Conservation (phyloP, 2,329 filamentous ascomycete species). For the Trematosphaeria pertusa region DNA sequence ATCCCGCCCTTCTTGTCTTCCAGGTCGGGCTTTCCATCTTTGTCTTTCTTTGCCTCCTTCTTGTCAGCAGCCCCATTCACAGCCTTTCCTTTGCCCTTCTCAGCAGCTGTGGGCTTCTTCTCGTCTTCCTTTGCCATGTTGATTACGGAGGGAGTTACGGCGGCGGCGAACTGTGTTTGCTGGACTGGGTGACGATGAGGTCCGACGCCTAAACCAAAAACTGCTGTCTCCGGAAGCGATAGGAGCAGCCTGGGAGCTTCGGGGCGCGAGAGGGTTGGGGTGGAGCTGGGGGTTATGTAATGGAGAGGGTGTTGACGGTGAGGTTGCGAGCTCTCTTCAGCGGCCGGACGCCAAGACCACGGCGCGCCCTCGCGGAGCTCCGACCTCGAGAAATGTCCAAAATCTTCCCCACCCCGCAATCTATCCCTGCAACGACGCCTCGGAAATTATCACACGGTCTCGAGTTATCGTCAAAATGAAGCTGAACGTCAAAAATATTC, state of each 20-base stretch:
- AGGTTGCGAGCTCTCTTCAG: conserved; percentile 39
- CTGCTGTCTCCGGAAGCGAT: conserved; percentile 5
- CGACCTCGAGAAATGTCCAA: conserved; percentile 34
- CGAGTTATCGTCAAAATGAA: conserved; percentile 69
- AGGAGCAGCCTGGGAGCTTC: conserved; percentile 13
- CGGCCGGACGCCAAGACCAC: too few relatives aligned
- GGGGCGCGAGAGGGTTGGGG: conserved; percentile 19
- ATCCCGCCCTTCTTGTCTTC: conserved; percentile 79
- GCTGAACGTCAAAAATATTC: conserved; percentile 90
- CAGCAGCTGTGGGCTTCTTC: conserved; percentile 77
- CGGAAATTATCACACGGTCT: conserved; percentile 3
- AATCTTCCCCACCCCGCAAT: conserved; percentile 20
- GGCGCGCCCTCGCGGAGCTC: too few relatives aligned
- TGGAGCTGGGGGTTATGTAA: conserved; percentile 21
- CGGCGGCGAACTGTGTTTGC: conserved; percentile 40
- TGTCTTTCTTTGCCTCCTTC: conserved; percentile 66
- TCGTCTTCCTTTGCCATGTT: conserved; percentile 94
- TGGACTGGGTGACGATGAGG: conserved; percentile 18
- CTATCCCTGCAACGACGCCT: conserved; percentile 15
- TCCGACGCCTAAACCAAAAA: conserved; percentile 7
- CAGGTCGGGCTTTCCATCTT: conserved; percentile 73
- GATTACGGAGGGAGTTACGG: conserved; percentile 46
- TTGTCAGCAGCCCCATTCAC: conserved; percentile 69
- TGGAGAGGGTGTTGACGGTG: conserved; percentile 35
- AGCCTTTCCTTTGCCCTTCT: conserved; percentile 97